Percentiles rank a stretch among this genome's conserved stretches.
Evolutionary conservation across 306 rosid genomes (phyloP).

Genomic region (Abrus pulchellus): DNA sequence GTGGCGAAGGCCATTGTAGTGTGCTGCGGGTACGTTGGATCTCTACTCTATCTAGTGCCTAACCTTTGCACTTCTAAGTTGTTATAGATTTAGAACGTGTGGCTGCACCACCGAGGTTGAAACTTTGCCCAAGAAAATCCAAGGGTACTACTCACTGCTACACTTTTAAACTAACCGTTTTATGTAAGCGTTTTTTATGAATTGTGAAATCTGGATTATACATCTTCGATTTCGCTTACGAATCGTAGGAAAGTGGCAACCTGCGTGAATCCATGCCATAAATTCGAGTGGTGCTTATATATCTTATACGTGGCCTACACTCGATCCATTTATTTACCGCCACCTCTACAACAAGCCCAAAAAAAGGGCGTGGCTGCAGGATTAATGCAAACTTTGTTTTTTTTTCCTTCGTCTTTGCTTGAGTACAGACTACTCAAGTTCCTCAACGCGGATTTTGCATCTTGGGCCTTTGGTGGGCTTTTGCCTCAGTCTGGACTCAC

Average conservation of each 20-base stretch:
- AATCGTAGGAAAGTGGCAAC: background rate
- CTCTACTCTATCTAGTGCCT: background rate
- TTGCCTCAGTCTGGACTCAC: no score
- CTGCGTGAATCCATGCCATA: constrained; percentile 55
- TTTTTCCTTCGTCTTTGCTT: background rate
- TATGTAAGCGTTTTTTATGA: background rate
- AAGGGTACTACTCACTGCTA: background rate
- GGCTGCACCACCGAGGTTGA: no score
- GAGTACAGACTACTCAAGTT: background rate
- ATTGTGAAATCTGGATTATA: constrained; percentile 21
- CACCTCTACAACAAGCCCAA: background rate
- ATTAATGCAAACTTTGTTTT: no score
- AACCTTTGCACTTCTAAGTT: no score
- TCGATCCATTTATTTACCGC: constrained; percentile 43
- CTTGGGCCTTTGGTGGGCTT: no score
- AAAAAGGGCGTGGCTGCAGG: no score
- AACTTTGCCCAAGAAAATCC: no score
- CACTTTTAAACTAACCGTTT: background rate
- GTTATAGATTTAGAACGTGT: background rate
- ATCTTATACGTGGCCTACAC: constrained; percentile 54
- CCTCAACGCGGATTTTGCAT: background rate
- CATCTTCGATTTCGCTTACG: background rate
- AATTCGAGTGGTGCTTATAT: constrained; percentile 46
- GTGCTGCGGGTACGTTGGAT: background rate
- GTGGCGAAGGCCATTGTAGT: constrained; percentile 72